Conservation (phyloP, 805 yeast species). For the Kodamaea jinghongensis region DNA sequence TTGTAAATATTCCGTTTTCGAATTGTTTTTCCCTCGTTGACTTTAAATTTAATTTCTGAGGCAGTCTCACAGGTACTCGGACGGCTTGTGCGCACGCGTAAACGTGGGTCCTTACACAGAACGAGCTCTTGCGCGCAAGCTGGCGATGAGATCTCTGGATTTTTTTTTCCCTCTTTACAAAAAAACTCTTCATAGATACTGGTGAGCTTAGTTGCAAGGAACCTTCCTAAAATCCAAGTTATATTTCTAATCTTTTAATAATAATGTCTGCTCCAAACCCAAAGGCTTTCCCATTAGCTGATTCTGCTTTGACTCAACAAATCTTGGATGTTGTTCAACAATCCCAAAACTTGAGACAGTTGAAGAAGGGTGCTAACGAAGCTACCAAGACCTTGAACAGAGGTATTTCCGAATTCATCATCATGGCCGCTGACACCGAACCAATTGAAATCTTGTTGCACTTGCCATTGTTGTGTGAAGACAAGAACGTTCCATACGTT, state of each 20-base stretch:
- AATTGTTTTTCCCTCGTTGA: conserved; percentile 7
- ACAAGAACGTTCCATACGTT: conserved; percentile 98
- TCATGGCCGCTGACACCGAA: conserved; percentile 99
- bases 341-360: conserved; percentile 95
- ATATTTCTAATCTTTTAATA: conserved; percentile 1
- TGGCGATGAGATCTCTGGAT: conserved; percentile 9
- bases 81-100: conserved; percentile 1
- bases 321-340: conserved; percentile 97
- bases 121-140: too few species aligned
- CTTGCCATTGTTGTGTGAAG: conserved; percentile 96
- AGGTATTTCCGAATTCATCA: conserved; percentile 98
- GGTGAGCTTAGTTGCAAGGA: conserved; percentile 34
- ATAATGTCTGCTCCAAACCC: conserved; percentile 89
- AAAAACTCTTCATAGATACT: conserved; percentile 9
- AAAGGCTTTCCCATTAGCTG: conserved; percentile 98
- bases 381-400: conserved; percentile 99
- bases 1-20: conserved; percentile 3
- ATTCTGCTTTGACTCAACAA: conserved; percentile 91
- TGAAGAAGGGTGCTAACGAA: conserved; percentile 99
- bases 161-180: conserved; percentile 1
- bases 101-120: neutral
- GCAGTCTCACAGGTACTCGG: conserved; percentile 4
- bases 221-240: conserved; percentile 13
- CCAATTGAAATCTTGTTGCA: conserved; percentile 98
- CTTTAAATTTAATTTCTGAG: conserved; percentile 1